Evolutionary conservation across 2,329 filamentous ascomycete species (phyloP), one percentile per base, ranked within the genome.

Genomic region (Colletotrichum destructivum): DNA sequence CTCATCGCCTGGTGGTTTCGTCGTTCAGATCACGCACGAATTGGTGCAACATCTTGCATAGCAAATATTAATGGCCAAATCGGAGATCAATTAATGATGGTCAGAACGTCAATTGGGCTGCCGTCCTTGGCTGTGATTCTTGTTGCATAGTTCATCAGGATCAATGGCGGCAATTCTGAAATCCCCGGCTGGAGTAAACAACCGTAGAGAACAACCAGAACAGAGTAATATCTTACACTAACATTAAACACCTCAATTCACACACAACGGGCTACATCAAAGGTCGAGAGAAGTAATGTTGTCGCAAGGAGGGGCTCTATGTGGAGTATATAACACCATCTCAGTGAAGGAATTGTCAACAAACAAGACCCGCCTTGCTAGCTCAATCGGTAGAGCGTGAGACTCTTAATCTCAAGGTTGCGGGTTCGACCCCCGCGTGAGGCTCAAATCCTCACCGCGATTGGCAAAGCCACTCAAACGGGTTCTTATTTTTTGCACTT

Each of bases 331-430:
- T n/a, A 23, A n/a, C n/a, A n/a, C n/a, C n/a, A n/a, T n/a, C n/a
- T n/a, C n/a, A n/a, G n/a, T n/a, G n/a, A n/a, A n/a, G n/a, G n/a
- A n/a, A 23, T 23, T 8, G 2, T 42, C 55, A 66, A 4, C 12
- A 42, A 40, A 13, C 3, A 21, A 65, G 52, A 40, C 68, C 68
- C 68, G 68, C 68, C 68, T 71, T 71, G 68, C 68, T 71, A 71
- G 68, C 68, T 71, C 68, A 71, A 64, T 69, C 59, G 69, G 65
- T 69, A 71, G 69, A 71, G 69, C 69, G 63, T 71, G 86, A 90
- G 90, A 91, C 90, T 92, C 90, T 88, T 88, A 88, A 73, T 73
- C 71, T 73, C 68, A 73, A 73, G 71, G 71, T 73, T 73, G 64
- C 63, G 69, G 71, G 74, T 75, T 76, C 73, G 74, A 75, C 74